Evolutionary conservation across 2,329 filamentous ascomycete species (phyloP), one percentile per base, ranked within the genome.

Genomic region (Lachnellula cervina): DNA sequence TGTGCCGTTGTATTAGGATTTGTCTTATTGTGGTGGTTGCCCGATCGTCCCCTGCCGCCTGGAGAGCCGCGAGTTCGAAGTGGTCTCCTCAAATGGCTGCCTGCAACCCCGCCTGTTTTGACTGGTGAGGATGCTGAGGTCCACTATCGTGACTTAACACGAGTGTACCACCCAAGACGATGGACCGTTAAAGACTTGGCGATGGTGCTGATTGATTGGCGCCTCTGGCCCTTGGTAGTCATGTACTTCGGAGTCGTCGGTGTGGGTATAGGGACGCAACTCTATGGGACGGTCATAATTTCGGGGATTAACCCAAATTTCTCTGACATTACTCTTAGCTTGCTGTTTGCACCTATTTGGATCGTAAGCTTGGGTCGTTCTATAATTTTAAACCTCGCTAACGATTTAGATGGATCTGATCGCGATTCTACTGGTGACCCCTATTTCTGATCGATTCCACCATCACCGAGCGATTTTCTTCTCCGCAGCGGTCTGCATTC

Each of bases 181-280:
- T 96, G 91, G 91, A 85, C 77, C 1, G 62, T 89, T 59, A 82
- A 75, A 52, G 90, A 96, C 62, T 76, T 96, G 1, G 75, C 76
- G 23, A 74, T 76, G 23, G 88, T 95, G 1, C 74, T 96, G 32
- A 77, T 88, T 37, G 91, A 96, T 72, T 96, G 90, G 91, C 83
- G 90, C 2, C 77, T 96, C 17, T 96, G 90, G 88, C 91, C 91
- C 1, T 73, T 96, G 62, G 80, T 87, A 1, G 68, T 96, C 52
- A 96, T 96, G 91, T 96, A 96, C 73, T 96, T 96, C 73, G 91
- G 91, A 19, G 91, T 96, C 3, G 91, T 96, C 1, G 91, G 91
- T 21, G 91, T 96, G 3, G 91, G 91, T 8, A 96, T 96, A 59
- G 91, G 90, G 45, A 91, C 90, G 0, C 90, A 96, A 73, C 83